Evolutionary conservation across 2,329 filamentous ascomycete genomes (phyloP).

Genomic region (Stemphylium lycopersici): DNA sequence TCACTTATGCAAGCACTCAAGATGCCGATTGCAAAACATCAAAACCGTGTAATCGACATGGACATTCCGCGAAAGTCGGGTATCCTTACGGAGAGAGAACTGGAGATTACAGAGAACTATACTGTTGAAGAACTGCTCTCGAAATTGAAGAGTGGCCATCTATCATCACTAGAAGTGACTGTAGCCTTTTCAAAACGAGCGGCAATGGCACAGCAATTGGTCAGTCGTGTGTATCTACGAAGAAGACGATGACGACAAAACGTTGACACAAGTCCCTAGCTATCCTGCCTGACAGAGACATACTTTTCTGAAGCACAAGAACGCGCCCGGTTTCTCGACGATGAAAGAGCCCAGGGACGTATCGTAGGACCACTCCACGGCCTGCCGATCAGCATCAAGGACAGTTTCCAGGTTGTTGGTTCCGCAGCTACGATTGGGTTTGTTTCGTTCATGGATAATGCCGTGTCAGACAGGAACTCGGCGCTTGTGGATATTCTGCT

Average conservation of each 20-base stretch:
- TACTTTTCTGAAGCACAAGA: slow-evolving; percentile 59
- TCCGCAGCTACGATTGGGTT: slow-evolving; percentile 64
- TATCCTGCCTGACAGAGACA: slow-evolving; percentile 63
- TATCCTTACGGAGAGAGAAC: slow-evolving; percentile 59
- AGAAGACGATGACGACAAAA: not conserved
- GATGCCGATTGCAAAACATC: slow-evolving; percentile 1
- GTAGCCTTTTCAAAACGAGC: slow-evolving; percentile 59
- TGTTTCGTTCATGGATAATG: slow-evolving; percentile 62
- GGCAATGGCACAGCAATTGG: slow-evolving; percentile 59
- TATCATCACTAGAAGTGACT: slow-evolving; percentile 57
- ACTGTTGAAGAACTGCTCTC: slow-evolving; percentile 46
- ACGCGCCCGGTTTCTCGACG: slow-evolving; percentile 57
- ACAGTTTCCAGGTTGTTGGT: slow-evolving; percentile 66
- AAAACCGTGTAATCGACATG: slow-evolving; percentile 35
- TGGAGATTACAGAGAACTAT: slow-evolving; percentile 52
- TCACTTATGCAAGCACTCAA: slow-evolving; percentile 4
- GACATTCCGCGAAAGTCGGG: slow-evolving; percentile 59
- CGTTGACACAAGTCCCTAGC: slow-evolving; percentile 45
- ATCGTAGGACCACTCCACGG: slow-evolving; percentile 69
- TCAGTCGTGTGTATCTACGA: slow-evolving; percentile 25
- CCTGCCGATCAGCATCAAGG: slow-evolving; percentile 68
- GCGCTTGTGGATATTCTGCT: slow-evolving; percentile 63
- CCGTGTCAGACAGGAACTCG: slow-evolving; percentile 55
- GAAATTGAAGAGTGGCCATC: slow-evolving; percentile 45
- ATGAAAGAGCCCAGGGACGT: slow-evolving; percentile 52